Evolutionary conservation across 2,329 filamentous ascomycete species (phyloP).

Genomic region (Sporothrix variecibatus): DNA sequence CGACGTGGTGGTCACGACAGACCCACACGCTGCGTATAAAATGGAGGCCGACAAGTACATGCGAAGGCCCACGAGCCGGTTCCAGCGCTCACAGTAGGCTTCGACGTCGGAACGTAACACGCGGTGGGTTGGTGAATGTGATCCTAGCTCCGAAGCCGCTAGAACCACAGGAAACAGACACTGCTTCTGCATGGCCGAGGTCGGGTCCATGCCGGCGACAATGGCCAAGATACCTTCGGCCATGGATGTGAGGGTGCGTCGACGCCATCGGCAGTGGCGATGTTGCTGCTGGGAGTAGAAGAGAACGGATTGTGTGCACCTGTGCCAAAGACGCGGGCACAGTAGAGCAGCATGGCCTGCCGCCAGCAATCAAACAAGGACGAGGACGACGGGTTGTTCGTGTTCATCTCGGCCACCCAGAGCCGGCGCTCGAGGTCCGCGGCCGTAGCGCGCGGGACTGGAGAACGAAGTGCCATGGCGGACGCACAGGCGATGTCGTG

Average conservation of each 20-base stretch:
- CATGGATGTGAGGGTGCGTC: not conserved
- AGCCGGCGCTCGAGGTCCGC: not conserved
- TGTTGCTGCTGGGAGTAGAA: not conserved
- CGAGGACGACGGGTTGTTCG: not conserved
- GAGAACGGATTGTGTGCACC: not conserved
- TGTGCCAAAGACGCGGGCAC: not conserved
- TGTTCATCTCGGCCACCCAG: not conserved
- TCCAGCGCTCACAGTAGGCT: not conserved
- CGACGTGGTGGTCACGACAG: not conserved
- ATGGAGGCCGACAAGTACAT: not conserved
- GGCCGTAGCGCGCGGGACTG: not conserved
- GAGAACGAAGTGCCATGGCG: not conserved
- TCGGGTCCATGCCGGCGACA: not conserved
- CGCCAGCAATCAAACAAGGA: not conserved
- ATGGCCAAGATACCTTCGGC: conserved; percentile 17
- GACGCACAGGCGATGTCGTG: conserved; percentile 9
- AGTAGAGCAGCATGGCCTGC: not conserved
- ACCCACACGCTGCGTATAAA: not conserved
- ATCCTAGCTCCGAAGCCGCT: not conserved
- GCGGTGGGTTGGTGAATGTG: not conserved
- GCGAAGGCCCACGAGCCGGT: not conserved
- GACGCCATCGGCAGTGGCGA: not conserved
- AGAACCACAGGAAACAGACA: not conserved
- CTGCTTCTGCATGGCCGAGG: conserved; percentile 14
- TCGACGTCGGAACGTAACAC: not conserved